A percentile compares a stretch with the other conserved stretches of the same genome.
These are phyloP conservation scores for Leishmania martiniquensis DNA, from an alignment of 208 protist species.

Conservation along the genomic window DNA sequence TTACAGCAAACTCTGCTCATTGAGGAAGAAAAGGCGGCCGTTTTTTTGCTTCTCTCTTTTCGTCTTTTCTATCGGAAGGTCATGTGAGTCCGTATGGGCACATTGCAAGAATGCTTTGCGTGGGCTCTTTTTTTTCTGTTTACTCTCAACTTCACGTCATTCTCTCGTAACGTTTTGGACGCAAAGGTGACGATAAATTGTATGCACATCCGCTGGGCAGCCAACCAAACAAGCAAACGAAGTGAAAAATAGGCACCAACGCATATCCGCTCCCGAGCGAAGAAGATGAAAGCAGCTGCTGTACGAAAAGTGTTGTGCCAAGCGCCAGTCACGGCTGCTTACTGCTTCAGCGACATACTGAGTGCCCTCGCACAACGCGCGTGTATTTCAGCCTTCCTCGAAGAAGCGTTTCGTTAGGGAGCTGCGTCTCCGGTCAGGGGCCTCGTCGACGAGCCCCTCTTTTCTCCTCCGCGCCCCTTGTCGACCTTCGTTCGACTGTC, in stretches of 20 bases:
- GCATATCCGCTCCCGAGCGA: too few species aligned
- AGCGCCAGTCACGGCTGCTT: neutral
- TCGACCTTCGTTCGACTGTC: too few species aligned
- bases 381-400: neutral
- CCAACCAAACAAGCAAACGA: neutral
- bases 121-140: too few species aligned
- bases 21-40: conserved; percentile 12
- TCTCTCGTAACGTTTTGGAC: too few species aligned
- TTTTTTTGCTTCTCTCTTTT: neutral
- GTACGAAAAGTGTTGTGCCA: neutral
- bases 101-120: too few species aligned
- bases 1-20: conserved; percentile 65
- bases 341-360: neutral
- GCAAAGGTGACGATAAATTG: too few species aligned
- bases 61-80: neutral
- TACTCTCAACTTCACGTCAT: too few species aligned
- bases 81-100: too few species aligned
- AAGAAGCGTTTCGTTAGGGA: neutral
- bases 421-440: neutral
- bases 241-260: neutral
- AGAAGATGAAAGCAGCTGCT: neutral
- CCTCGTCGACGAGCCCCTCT: neutral
- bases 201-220: too few species aligned
- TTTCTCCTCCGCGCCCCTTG: too few species aligned
- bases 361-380: neutral